phyloP scores from a whole-genome alignment of 768 basidiomycete species.

The Xerocomus brunneocitrinus region DNA sequence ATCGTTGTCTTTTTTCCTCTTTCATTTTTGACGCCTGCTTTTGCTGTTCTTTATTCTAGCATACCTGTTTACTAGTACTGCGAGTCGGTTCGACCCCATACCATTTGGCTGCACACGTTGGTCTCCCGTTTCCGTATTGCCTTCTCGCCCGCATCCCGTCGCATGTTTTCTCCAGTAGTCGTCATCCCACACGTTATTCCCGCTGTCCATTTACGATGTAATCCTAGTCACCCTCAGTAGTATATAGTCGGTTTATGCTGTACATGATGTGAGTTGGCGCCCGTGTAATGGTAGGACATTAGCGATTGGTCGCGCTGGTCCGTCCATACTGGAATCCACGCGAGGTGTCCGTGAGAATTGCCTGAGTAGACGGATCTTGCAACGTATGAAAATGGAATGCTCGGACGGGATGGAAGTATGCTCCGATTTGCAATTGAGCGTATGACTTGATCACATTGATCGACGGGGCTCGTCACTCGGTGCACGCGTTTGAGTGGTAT shows the following conservation, averaged over 20 bases:
- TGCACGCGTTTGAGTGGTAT: too few species aligned
- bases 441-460: too few species aligned
- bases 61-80: conserved; percentile 8
- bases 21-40: conserved; percentile 9
- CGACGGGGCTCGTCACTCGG: too few species aligned
- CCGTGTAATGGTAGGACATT: not conserved
- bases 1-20: conserved; percentile 4
- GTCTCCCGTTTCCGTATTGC: not conserved
- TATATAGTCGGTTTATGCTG: conserved; percentile 22
- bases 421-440: not conserved
- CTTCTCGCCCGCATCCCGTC: conserved; percentile 19
- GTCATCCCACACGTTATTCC: conserved; percentile 22
- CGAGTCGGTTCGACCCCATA: conserved; percentile 3
- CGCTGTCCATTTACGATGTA: conserved; percentile 33
- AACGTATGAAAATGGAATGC: too few species aligned
- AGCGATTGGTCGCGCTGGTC: too few species aligned
- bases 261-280: not conserved
- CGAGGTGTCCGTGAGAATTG: too few species aligned
- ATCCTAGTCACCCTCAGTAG: conserved; percentile 28
- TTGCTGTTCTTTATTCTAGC: conserved; percentile 15
- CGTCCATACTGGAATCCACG: too few species aligned
- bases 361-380: not conserved
- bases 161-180: conserved; percentile 13
- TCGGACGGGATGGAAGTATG: not conserved
- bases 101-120: conserved; percentile 17